Conservation (phyloP, 73 alveolate species). For the Breviolum minutum region DNA sequence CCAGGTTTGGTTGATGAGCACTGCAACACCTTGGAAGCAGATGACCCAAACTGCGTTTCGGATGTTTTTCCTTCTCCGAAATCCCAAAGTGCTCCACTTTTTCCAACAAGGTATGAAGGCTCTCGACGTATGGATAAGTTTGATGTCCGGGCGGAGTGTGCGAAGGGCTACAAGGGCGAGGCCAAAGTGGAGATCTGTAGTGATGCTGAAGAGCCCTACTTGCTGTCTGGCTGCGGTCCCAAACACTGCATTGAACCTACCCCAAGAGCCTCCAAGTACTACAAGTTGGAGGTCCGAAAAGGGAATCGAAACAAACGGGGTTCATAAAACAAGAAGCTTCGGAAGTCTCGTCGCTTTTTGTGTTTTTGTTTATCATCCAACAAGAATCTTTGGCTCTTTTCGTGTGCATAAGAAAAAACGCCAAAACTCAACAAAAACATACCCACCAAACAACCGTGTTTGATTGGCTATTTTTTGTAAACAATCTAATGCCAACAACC, state of each 20-base stretch:
- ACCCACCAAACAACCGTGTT: too few species aligned
- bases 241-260: conserved; percentile 46
- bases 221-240: conserved; percentile 66
- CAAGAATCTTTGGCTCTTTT: too few species aligned
- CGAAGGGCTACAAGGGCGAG: conserved; percentile 39
- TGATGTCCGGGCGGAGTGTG: conserved; percentile 56
- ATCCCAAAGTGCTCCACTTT: background rate
- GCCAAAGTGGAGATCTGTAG: conserved; percentile 39
- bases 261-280: background rate
- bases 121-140: conserved; percentile 39
- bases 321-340: too few species aligned
- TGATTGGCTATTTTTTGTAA: too few species aligned
- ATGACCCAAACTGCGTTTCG: background rate
- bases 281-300: background rate
- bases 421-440: too few species aligned
- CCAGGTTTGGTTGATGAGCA: background rate
- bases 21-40: too few species aligned
- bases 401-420: too few species aligned
- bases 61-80: background rate
- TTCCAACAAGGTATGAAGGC: conserved; percentile 45
- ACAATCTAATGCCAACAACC: too few species aligned
- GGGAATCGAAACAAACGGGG: background rate
- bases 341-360: too few species aligned
- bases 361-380: too few species aligned
- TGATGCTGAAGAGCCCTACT: conserved; percentile 35